These are phyloP conservation scores for Sclerotinia subarctica DNA, from an alignment of 2,329 filamentous ascomycete species.

Conservation along the genomic window DNA sequence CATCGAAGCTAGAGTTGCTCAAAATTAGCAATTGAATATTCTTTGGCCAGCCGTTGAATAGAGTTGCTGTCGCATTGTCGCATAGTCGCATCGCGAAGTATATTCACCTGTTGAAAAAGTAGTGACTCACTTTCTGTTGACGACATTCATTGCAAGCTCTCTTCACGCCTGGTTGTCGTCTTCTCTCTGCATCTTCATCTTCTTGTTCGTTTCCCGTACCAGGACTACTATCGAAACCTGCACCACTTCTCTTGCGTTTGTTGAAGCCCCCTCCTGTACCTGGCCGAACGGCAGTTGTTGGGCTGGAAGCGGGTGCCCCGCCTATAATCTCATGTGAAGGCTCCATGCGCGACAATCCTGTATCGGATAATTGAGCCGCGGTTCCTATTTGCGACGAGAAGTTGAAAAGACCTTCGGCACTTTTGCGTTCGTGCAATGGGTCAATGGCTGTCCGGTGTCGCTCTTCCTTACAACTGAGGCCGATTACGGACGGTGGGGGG, in stretches of 20 bases:
- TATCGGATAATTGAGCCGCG: slow-evolving; percentile 23
- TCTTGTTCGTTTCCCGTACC: slow-evolving; percentile 55
- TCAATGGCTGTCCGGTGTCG: slow-evolving; percentile 32
- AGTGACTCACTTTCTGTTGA: slow-evolving; percentile 71
- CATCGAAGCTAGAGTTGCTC: slow-evolving; percentile 63
- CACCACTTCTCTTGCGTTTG: slow-evolving; percentile 60
- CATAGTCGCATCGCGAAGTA: slow-evolving; percentile 1
- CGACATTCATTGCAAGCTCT: slow-evolving; percentile 81
- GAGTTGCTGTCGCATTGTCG: not conserved
- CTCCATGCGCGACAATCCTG: slow-evolving; percentile 31
- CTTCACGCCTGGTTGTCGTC: slow-evolving; percentile 67
- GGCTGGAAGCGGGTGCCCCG: slow-evolving; percentile 34
- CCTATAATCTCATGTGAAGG: slow-evolving; percentile 26
- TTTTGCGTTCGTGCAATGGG: slow-evolving; percentile 26
- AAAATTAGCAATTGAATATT: slow-evolving; percentile 18
- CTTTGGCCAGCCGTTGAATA: not conserved
- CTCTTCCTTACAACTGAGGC: slow-evolving; percentile 25
- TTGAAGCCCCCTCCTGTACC: slow-evolving; percentile 32
- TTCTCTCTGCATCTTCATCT: slow-evolving; percentile 56
- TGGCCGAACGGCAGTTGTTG: slow-evolving; percentile 32
- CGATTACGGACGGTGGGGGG: slow-evolving; percentile 27
- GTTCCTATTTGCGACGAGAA: slow-evolving; percentile 15
- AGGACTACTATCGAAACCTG: slow-evolving; percentile 57
- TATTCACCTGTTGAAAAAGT: not conserved
- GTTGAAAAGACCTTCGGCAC: slow-evolving; percentile 23